These are phyloP conservation scores for Penicillium sp. DNA, from an alignment of 2,329 filamentous ascomycete genomes.

Conservation along the genomic window DNA sequence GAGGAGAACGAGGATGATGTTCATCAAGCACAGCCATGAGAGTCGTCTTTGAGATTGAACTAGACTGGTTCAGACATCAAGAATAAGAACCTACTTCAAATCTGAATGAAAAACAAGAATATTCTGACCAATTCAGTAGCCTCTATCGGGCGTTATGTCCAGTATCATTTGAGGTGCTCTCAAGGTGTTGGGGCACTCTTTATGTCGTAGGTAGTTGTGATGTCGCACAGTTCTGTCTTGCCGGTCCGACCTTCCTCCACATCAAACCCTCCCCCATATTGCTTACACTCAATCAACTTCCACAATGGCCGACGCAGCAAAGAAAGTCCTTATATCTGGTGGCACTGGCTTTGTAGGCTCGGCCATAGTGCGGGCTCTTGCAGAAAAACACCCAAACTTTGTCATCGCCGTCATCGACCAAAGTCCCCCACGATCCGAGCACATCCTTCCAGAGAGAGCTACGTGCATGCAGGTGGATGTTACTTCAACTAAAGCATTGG, in stretches of 20 bases:
- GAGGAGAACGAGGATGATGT: background rate
- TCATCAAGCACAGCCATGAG: background rate
- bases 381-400: slow-evolving; percentile 39
- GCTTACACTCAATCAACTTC: background rate
- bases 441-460: slow-evolving; percentile 28
- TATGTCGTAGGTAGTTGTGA: background rate
- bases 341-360: slow-evolving; percentile 44
- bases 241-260: background rate
- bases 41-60: background rate
- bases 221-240: background rate
- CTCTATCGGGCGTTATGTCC: background rate
- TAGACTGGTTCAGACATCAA: background rate
- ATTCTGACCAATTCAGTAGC: background rate
- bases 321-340: slow-evolving; percentile 39
- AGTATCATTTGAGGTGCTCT: background rate
- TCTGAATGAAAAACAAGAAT: background rate
- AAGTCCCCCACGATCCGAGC: slow-evolving; percentile 30
- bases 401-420: slow-evolving; percentile 40
- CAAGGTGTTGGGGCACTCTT: too few species aligned
- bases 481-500: slow-evolving; percentile 29
- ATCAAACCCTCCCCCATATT: background rate
- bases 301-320: slow-evolving; percentile 19
- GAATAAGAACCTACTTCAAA: background rate
- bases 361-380: slow-evolving; percentile 39
- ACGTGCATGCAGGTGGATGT: slow-evolving; percentile 38